A percentile compares a stretch with the other conserved stretches of the same genome.
phyloP scores from a whole-genome alignment of 371 early-diverging fungal genomes.

The Phascolomyces articulosus region DNA sequence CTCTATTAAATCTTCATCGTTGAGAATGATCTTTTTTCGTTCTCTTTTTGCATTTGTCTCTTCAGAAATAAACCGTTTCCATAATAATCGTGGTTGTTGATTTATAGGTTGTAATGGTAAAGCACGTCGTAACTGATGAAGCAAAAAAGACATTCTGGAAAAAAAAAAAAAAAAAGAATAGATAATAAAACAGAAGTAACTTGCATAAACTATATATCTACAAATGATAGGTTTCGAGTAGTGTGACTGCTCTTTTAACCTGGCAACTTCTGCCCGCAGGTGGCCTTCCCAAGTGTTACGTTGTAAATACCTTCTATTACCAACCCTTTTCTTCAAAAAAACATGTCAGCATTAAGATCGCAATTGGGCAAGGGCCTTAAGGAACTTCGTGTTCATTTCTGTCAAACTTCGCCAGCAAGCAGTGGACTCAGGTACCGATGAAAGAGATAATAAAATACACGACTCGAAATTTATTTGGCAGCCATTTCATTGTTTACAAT shows the following conservation, averaged over 20 bases:
- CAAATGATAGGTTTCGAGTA: too few species aligned
- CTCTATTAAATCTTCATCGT: slow-evolving; percentile 83
- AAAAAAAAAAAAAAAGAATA: background rate
- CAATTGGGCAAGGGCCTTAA: slow-evolving; percentile 70
- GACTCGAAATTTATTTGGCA: background rate
- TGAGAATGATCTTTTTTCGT: slow-evolving; percentile 59
- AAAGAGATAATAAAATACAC: background rate
- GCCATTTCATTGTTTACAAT: too few species aligned
- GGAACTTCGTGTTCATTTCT: slow-evolving; percentile 92
- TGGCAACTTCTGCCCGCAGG: too few species aligned
- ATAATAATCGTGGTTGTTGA: background rate
- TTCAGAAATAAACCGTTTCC: slow-evolving; percentile 6
- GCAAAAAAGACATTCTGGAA: background rate
- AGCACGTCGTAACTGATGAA: background rate
- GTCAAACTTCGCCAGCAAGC: slow-evolving; percentile 84
- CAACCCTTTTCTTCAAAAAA: background rate
- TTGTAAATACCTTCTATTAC: background rate
- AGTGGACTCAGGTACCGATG: slow-evolving; percentile 77
- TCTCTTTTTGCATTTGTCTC: slow-evolving; percentile 10
- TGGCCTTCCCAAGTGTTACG: background rate
- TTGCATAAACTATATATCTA: too few species aligned
- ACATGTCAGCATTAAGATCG: slow-evolving; percentile 48
- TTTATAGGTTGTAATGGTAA: background rate
- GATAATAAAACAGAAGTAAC: too few species aligned
- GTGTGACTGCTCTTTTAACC: background rate